Percentiles rank a stretch among this genome's conserved stretches.
These are phyloP conservation scores for Extremus antarcticus DNA, from an alignment of 495 filamentous ascomycete genomes.

Conservation along the genomic window DNA sequence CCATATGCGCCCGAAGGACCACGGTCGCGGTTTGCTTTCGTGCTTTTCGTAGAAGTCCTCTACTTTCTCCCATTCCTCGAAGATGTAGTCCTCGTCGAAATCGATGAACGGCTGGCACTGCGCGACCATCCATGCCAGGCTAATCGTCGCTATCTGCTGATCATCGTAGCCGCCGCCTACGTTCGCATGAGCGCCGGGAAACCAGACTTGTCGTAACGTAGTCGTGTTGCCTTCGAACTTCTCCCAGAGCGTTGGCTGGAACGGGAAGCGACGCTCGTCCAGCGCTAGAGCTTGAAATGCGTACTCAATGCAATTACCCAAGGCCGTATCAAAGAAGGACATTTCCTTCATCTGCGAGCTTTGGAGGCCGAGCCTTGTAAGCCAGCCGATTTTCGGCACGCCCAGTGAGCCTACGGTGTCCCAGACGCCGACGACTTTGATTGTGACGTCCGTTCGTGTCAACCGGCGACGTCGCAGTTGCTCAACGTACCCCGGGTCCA, in stretches of 20 bases:
- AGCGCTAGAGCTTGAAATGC: constrained; percentile 67
- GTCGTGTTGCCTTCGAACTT: constrained; percentile 31
- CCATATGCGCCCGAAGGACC: constrained; percentile 46
- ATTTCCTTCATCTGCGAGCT: constrained; percentile 41
- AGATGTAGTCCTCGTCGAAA: constrained; percentile 41
- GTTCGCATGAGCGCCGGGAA: constrained; percentile 58
- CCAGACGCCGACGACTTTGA: constrained; percentile 33
- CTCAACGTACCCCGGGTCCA: constrained; percentile 27
- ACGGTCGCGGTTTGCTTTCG: constrained; percentile 43
- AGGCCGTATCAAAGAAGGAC: constrained; percentile 49
- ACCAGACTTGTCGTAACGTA: constrained; percentile 59
- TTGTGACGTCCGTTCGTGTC: constrained; percentile 24
- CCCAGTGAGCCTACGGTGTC: constrained; percentile 33
- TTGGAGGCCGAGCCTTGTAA: constrained; percentile 33
- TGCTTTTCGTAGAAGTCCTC: constrained; percentile 38
- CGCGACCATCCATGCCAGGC: constrained; percentile 65
- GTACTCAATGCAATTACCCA: constrained; percentile 49
- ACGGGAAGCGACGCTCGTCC: constrained; percentile 54
- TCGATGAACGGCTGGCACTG: constrained; percentile 53
- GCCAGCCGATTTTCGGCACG: constrained; percentile 25
- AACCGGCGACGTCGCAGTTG: constrained; percentile 29
- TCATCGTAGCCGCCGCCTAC: constrained; percentile 52
- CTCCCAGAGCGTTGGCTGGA: constrained; percentile 56
- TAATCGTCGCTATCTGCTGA: constrained; percentile 52
- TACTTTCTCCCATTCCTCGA: constrained; percentile 40